Base-by-base conservation (phyloP, 169 alveolate species). In the Cryptosporidium felis region DNA sequence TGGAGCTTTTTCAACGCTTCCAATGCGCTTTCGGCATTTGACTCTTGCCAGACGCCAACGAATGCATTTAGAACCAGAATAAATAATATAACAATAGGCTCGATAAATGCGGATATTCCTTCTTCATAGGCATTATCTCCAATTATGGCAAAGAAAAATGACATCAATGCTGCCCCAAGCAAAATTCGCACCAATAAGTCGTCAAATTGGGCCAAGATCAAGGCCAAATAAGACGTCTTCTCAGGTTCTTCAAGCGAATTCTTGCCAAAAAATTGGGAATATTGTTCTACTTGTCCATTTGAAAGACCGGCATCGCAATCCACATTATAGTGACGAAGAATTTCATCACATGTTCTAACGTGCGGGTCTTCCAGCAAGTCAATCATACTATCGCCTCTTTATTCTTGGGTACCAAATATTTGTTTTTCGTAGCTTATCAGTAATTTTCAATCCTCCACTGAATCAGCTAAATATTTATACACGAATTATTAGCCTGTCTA, bases 1-100 rank as follows among this genome's bases (percentile, higher is more conserved):
- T 96, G 98, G 67, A 94, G 95, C 88, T 93, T 91, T 91, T 97
- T 97, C 62, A 97, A 82, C 5, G 99, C 99, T 38, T 96, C 99
- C 81, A 97, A 88, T 18, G 99, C 99, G 80, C 95, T 94, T 90
- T 98, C 99, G 8, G 99, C 99, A 74, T 97, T 96, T 60, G 98
- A 90, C 88, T 98, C 99, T 91, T 98, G 99, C 98, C 98, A 96
- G 26, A 97, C 98, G 0, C 99, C 99, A 18, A 98, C 99, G 9
- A 94, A 89, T 0, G 99, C 99, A 91, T 97, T 98, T 10, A 96
- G 92, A 10, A 98, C 88, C 44, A 98, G 92, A 26, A 98, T 98
- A 58, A 95, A 80, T 26, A 97, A 91, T 32, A 82, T 80, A 14
- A 98, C 99, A 42, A 96, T 89, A 30, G 99, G 99, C 90, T 97